Evolutionary conservation across 441 rosid genomes (phyloP), one percentile per base, ranked within the genome.

Genomic region (Pelargonium citronellum): DNA sequence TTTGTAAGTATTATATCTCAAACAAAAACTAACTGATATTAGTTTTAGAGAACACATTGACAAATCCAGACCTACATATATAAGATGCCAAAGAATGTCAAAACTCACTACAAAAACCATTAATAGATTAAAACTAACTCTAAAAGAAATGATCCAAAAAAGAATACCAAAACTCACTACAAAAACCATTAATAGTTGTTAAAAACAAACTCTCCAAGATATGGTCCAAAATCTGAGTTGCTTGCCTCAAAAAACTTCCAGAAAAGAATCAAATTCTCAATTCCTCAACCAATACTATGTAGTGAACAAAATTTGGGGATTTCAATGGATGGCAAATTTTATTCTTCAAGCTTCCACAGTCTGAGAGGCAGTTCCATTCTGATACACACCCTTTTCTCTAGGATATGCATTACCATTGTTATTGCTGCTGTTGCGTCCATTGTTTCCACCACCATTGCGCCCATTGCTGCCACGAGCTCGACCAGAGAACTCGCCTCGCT

Each of bases 341-440:
- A 4, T 53, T 57, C 12, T 19, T 57, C n/a, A 17, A 57, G 4
- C 62, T 8, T 19, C 19, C 8, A 24, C 62, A 9, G 62, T 19
- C 19, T 57, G 24, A 16, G 62, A 27, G 11, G 62, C 62, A 16
- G 62, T 24, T 57, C 87, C 86, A 11, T 83, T 78, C 71, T 86
- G 90, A 69, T 77, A 67, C 44, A 76, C 74, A 53, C 82, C 82
- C 37, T 47, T 79, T 80, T 73, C 22, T 20, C 22, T 15, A 6
- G 60, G 12, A 16, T 53, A 15, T 1, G 22, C 7, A 53, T 53
- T 15, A 3, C 9, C 62, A 16, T 19, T 57, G 7, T 6, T n/a
- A 16, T 12, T 12, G n/a, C n/a, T 47, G 62, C 24, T 55, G 62
- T 11, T 55, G 19, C 62, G 2, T 55, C 62, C 11, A 8, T 7